A percentile compares a stretch with the other conserved stretches of the same genome.
Conservation (phyloP, 2,329 filamentous ascomycete genomes). For the Fusarium brevicatenulatum region DNA sequence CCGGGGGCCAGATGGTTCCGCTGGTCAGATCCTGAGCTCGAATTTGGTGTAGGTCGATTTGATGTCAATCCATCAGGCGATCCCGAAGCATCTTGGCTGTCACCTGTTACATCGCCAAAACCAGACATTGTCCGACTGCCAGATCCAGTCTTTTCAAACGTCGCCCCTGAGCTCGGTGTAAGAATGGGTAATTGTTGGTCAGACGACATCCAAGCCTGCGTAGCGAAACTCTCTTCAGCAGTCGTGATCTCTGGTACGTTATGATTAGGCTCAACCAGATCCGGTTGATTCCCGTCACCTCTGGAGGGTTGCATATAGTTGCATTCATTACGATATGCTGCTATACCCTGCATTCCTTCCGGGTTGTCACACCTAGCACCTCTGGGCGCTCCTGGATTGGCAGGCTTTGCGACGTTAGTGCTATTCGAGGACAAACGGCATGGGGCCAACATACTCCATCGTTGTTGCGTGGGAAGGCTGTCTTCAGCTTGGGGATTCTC, state of each 20-base stretch:
- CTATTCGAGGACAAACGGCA: background rate
- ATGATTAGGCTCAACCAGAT: conserved; percentile 52
- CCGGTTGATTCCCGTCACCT: conserved; percentile 55
- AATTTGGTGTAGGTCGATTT: conserved; percentile 69
- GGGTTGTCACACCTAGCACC: conserved; percentile 49
- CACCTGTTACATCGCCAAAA: conserved; percentile 58
- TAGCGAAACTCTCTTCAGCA: conserved; percentile 44
- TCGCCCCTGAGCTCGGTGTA: conserved; percentile 48
- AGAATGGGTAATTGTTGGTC: conserved; percentile 53
- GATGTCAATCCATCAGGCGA: conserved; percentile 63
- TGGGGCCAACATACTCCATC: conserved; percentile 59
- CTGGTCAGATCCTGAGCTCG: conserved; percentile 54
- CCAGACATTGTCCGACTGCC: conserved; percentile 45
- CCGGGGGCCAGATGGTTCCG: conserved; percentile 45
- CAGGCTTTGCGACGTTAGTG: conserved; percentile 46
- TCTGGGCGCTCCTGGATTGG: conserved; percentile 28
- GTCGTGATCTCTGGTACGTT: conserved; percentile 39
- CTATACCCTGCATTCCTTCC: conserved; percentile 53
- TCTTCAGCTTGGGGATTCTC: conserved; percentile 66
- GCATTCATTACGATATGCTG: conserved; percentile 58
- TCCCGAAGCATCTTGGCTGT: conserved; percentile 57
- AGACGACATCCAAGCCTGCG: conserved; percentile 52
- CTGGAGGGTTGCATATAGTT: conserved; percentile 54
- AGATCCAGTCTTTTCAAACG: conserved; percentile 49
- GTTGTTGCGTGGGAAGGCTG: conserved; percentile 63